phyloP scores from a whole-genome alignment of 108 stramenopile genomes.

The Discostella stelligeroides region DNA sequence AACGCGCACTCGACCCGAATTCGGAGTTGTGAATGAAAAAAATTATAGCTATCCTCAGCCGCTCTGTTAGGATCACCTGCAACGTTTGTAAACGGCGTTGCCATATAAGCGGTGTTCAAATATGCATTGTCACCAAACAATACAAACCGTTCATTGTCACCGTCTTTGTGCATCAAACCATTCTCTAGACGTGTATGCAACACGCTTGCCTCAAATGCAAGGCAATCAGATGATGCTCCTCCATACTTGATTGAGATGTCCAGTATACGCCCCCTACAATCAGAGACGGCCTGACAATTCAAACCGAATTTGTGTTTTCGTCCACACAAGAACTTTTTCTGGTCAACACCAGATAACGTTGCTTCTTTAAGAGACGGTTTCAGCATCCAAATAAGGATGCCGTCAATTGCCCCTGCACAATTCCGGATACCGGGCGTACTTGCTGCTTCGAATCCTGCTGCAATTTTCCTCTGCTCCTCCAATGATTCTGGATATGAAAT shows the following conservation, averaged over 20 bases:
- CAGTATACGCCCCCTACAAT: not conserved
- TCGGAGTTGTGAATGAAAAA: conserved; percentile 13
- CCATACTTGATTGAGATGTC: too few relatives aligned
- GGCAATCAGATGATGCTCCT: too few relatives aligned
- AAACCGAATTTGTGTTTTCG: too few relatives aligned
- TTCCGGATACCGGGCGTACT: too few relatives aligned
- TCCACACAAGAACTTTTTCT: not conserved
- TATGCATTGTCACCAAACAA: too few relatives aligned
- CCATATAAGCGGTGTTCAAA: too few relatives aligned
- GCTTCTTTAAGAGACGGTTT: not conserved
- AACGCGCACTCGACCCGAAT: conserved; percentile 9
- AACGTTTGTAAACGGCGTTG: conserved; percentile 14
- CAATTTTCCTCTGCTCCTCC: conserved; percentile 31
- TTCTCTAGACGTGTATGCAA: too few relatives aligned
- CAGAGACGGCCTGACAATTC: too few relatives aligned
- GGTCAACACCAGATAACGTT: not conserved
- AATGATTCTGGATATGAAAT: not conserved
- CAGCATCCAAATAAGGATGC: not conserved
- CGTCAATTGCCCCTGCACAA: too few relatives aligned
- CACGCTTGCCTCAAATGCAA: too few relatives aligned
- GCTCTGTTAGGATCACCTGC: not conserved
- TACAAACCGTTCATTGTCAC: not conserved
- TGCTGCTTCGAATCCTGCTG: too few relatives aligned
- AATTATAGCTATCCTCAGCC: conserved; percentile 12
- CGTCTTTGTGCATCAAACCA: not conserved